Base-by-base conservation (phyloP, 257 asterid species). In the Pogostemon cablin region DNA sequence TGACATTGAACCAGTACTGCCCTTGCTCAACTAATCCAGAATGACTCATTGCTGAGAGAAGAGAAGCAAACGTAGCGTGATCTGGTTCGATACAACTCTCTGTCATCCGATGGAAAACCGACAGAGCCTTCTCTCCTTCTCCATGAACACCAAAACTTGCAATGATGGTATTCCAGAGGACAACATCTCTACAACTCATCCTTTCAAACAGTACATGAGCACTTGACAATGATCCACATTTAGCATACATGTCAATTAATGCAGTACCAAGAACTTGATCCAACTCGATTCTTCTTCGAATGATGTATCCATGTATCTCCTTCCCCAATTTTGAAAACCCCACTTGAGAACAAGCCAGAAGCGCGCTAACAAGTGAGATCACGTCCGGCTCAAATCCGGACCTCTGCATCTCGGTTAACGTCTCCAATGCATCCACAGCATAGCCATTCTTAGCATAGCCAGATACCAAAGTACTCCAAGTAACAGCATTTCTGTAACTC, bases 51-150 rank as follows among this genome's bases (percentile, higher is more conserved):
- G 96, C 96, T 9, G 98, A 87, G 37, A 89, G 86, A 58, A 92
- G 90, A 63, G 96, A 82, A 60, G 98, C 90, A 82, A 92, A 92
- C 46, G 98, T 89, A 11, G 84, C 96, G 72, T 92, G 86, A 69
- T 89, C 96, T 12, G 98, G 96, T 67, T 74, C 75, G 7, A 71
- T 49, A 4, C 56, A 40, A 50, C 78, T 41, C 48, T 76, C 74
- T 9, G 73, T 75, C 96, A 91, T 85, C 63, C 57, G 77, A 15
- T 57, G 76, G 86, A 92, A 87, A 66, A 86, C 75, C 0, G 73
- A 49, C n/a, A 87, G 88, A 6, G 92, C 92, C 80, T 85, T 87
- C 52, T 68, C 69, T 43, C 96, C 96, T 41, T 74, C 72, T 53
- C 98, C 96, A 49, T 92, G 96, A 68, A 85, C 75, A 65, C 98